Evolutionary conservation across 139 green algal species (phyloP).

Genomic region (Coccomyxa sp.): DNA sequence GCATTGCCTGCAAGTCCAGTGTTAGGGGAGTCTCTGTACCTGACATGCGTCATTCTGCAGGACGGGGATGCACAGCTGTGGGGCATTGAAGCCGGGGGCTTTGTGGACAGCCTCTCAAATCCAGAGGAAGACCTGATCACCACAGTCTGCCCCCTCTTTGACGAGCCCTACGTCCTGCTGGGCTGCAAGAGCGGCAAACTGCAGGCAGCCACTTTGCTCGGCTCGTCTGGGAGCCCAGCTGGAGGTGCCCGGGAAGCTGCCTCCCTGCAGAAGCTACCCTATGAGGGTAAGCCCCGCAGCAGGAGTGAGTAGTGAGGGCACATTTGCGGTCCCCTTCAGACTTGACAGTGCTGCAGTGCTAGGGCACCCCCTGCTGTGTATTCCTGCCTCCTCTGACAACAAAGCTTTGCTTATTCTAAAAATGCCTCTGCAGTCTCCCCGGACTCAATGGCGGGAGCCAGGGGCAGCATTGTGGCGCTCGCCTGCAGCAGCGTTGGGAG

Average conservation of each 20-base stretch:
- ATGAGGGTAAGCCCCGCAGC: conserved; percentile 30
- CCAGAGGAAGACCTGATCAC: conserved; percentile 22
- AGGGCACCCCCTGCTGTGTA: no score
- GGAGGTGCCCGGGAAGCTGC: not conserved
- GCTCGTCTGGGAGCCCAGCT: conserved; percentile 9
- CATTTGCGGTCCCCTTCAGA: no score
- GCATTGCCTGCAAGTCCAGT: no score
- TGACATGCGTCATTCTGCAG: no score
- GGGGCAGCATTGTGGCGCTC: conserved; percentile 22
- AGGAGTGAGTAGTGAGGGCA: no score
- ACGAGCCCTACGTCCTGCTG: conserved; percentile 37
- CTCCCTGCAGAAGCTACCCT: conserved; percentile 31
- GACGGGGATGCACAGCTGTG: conserved; percentile 45
- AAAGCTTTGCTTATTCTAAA: no score
- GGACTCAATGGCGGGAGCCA: conserved; percentile 24
- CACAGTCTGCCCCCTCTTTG: conserved; percentile 23
- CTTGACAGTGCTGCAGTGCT: no score
- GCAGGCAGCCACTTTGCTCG: conserved; percentile 29
- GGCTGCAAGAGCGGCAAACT: conserved; percentile 36
- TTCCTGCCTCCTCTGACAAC: no score
- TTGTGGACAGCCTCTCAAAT: conserved; percentile 33
- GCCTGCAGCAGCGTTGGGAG: not conserved
- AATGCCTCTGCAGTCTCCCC: conserved; percentile 37
- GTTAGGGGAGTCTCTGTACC: no score
- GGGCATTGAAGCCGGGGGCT: conserved; percentile 9